A percentile compares a stretch with the other conserved stretches of the same genome.
Evolutionary conservation across 768 basidiomycete species (phyloP).

Genomic region (Mycena latifolia): DNA sequence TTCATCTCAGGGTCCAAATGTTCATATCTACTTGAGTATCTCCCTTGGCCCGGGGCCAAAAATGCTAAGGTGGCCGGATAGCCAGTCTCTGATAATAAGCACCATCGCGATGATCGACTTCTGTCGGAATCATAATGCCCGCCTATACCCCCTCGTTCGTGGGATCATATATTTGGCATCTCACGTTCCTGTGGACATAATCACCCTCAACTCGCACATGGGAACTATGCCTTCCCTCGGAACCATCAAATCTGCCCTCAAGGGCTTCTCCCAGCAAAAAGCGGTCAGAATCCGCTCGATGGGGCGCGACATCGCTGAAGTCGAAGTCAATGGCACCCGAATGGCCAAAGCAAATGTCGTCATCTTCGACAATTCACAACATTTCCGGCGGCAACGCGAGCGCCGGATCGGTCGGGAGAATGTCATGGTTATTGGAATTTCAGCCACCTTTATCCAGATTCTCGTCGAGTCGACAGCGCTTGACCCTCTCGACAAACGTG

Average conservation of each 20-base stretch:
- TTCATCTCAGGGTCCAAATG: no score
- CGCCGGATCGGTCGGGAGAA: constrained; percentile 44
- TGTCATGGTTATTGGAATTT: constrained; percentile 41
- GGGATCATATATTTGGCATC: constrained; percentile 6
- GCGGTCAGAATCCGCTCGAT: no score
- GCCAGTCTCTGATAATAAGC: no score
- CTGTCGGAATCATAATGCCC: neutral
- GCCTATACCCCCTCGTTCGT: neutral
- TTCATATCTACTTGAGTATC: no score
- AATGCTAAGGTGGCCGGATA: no score
- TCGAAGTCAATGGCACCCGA: no score
- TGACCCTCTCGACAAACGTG: neutral
- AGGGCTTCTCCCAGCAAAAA: no score
- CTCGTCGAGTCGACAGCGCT: neutral
- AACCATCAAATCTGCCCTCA: no score
- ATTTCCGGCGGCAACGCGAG: constrained; percentile 44
- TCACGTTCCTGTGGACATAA: constrained; percentile 4
- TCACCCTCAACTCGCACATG: neutral
- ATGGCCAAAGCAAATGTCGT: no score
- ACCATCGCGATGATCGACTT: neutral
- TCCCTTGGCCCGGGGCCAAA: no score
- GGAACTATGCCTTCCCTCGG: neutral
- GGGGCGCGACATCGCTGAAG: no score
- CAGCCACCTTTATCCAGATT: constrained; percentile 19
- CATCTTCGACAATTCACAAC: constrained; percentile 35